Evolutionary conservation across 1,284 basidiomycete genomes (phyloP), one percentile per base, ranked within the genome.

Genomic region (Puccinia triticina): DNA sequence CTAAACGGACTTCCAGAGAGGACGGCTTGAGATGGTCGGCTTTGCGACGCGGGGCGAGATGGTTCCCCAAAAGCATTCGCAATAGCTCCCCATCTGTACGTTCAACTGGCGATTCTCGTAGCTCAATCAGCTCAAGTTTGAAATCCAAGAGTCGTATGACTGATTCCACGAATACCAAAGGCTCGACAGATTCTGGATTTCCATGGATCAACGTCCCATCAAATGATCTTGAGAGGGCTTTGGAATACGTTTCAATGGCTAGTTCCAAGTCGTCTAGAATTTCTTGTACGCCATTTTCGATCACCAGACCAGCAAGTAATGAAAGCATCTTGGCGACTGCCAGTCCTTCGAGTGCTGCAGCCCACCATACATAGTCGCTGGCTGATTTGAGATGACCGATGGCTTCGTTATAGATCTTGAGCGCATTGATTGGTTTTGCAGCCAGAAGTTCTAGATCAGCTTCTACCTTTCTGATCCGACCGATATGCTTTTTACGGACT

Each of bases 391-490:
- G 71, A 46, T 61, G 40, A 18, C 21, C 57, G 29, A 74, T 74
- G 1, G 79, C 69, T 64, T 81, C 69, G 46, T 37, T 64, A 29
- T 81, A 81, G 34, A 64, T 57, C 29, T 74, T 73, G 59, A 81
- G 48, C 1, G 79, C 69, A 57, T 74, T 69, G 23, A 34, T 34
- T 10, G 69, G 55, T 4, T 81, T 59, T 16, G 67, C 79, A 59
- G 69, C 53, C 23, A 81, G n/a, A 12, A 74, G 53, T 73, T 64
- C 50, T 16, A 81, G 40, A 46, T 81, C 79, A 46, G 79, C 79
- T 26, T 81, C 79, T 14, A 81, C 37, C 50, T 81, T 81, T 46
- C 67, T 43, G 11, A 81, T 61, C 5, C 79, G 69, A 74, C 79
- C 79, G 14, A 64, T 40, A 40, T 72, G 55, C 32, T 66, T 73